Conservation (phyloP, 352 stramenopile genomes). For the Phytophthora sp. region DNA sequence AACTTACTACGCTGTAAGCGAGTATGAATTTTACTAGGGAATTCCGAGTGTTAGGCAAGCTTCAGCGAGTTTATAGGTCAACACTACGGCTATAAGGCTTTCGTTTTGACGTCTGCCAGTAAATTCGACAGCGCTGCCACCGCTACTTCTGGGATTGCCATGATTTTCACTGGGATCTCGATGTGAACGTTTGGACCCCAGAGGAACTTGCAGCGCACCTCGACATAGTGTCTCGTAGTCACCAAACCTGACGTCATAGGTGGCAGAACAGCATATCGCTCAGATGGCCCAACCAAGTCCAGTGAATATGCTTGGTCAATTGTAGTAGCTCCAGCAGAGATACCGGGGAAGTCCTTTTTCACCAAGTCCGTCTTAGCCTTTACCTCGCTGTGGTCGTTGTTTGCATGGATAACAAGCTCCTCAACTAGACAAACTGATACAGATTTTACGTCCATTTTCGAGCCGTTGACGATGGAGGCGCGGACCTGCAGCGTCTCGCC, state of each 20-base stretch:
- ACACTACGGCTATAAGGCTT: too few species aligned
- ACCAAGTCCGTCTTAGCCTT: slow-evolving; percentile 17
- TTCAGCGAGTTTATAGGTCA: too few species aligned
- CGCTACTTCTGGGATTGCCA: slow-evolving; percentile 5
- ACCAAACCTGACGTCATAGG: slow-evolving; percentile 21
- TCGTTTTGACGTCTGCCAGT: slow-evolving; percentile 9
- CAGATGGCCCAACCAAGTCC: slow-evolving; percentile 19
- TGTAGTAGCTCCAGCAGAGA: slow-evolving; percentile 18
- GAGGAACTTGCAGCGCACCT: slow-evolving; percentile 32
- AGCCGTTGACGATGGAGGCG: slow-evolving; percentile 26
- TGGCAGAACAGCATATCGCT: slow-evolving; percentile 17
- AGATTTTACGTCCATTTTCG: slow-evolving; percentile 25
- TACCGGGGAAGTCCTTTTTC: slow-evolving; percentile 20
- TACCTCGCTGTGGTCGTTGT: slow-evolving; percentile 13
- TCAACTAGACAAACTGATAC: slow-evolving; percentile 23
- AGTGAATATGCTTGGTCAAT: slow-evolving; percentile 24
- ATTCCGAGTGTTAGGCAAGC: too few species aligned
- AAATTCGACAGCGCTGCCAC: slow-evolving; percentile 1
- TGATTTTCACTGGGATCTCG: slow-evolving; percentile 33
- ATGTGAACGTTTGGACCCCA: slow-evolving; percentile 31
- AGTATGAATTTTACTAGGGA: too few species aligned
- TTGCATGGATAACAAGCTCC: slow-evolving; percentile 20
- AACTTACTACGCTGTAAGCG: too few species aligned
- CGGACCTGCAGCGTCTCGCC: slow-evolving; percentile 29
- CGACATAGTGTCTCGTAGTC: slow-evolving; percentile 15